These are phyloP conservation scores for Aspergillus aculeatus DNA, from an alignment of 2,329 filamentous ascomycete species.

Conservation along the genomic window DNA sequence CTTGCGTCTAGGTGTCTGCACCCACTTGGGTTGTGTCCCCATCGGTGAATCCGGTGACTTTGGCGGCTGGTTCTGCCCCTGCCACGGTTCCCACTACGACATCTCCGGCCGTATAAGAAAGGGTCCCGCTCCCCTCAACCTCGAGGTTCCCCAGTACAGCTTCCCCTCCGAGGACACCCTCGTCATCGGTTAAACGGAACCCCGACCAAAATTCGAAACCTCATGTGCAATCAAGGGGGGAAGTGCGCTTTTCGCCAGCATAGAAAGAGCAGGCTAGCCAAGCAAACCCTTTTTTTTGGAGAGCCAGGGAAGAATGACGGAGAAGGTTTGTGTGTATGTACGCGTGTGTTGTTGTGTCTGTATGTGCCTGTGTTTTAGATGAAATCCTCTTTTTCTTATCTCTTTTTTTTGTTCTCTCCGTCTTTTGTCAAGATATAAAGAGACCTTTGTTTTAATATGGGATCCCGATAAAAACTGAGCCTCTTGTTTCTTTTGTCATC, in stretches of 20 bases:
- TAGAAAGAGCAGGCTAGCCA: background rate
- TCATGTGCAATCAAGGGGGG: conserved; percentile 1
- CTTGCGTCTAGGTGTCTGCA: conserved; percentile 76
- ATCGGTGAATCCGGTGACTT: conserved; percentile 98
- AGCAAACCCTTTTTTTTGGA: background rate
- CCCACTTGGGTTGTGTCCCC: conserved; percentile 97
- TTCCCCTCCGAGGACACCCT: conserved; percentile 88
- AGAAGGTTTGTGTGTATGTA: conserved; percentile 19
- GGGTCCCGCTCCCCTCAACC: conserved; percentile 94
- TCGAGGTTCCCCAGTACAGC: conserved; percentile 89
- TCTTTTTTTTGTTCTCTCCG: conserved; percentile 9
- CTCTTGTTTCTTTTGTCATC: conserved; percentile 21
- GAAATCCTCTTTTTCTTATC: conserved; percentile 31
- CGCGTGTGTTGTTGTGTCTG: background rate
- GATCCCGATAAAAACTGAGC: conserved; percentile 33
- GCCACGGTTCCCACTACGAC: conserved; percentile 99
- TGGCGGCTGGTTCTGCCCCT: conserved; percentile 99
- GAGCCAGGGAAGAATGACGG: conserved; percentile 12
- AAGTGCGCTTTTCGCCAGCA: background rate
- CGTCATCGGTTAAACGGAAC: conserved; percentile 76
- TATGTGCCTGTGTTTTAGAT: conserved; percentile 27
- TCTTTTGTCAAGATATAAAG: conserved; percentile 35
- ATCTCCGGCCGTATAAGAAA: conserved; percentile 98
- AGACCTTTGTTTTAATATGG: conserved; percentile 42
- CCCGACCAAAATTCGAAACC: conserved; percentile 4